A percentile compares a stretch with the other conserved stretches of the same genome.
Conservation (phyloP, 164 flowering plant genomes). For the Piper betle region DNA sequence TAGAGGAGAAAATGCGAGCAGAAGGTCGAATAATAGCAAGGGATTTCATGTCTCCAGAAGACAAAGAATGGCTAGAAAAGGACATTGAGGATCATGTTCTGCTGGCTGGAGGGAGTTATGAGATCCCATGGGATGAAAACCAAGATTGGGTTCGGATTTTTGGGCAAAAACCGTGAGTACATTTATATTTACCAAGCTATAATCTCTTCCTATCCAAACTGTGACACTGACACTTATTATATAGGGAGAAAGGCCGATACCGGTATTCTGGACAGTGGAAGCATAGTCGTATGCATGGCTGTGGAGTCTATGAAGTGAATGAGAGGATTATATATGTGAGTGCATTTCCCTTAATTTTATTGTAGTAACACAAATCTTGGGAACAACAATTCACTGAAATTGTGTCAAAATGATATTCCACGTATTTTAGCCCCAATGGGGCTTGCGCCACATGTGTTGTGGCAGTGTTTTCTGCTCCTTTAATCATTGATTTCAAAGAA, state of each 20-base stretch:
- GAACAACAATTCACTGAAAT: too few species aligned
- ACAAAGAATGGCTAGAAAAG: slow-evolving; percentile 86
- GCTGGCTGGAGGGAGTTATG: slow-evolving; percentile 33
- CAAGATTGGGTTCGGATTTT: slow-evolving; percentile 53
- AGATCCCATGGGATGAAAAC: slow-evolving; percentile 65
- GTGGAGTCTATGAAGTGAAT: slow-evolving; percentile 88
- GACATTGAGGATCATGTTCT: slow-evolving; percentile 75
- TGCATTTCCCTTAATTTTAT: not conserved
- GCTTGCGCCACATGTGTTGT: too few species aligned
- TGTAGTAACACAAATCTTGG: too few species aligned
- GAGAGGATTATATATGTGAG: slow-evolving; percentile 61
- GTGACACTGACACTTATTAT: slow-evolving; percentile 1
- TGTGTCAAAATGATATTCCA: too few species aligned
- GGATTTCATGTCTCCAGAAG: slow-evolving; percentile 86
- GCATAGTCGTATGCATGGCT: slow-evolving; percentile 93
- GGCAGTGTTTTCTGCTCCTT: too few species aligned
- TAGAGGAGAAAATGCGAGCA: slow-evolving; percentile 83
- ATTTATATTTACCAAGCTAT: not conserved
- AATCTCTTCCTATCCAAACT: not conserved
- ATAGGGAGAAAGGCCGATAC: slow-evolving; percentile 90
- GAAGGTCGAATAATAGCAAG: slow-evolving; percentile 62
- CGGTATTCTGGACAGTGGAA: slow-evolving; percentile 96
- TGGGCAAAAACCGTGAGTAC: slow-evolving; percentile 75
- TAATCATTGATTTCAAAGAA: too few species aligned
- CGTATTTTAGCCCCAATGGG: too few species aligned